Percentiles rank a stretch among this genome's conserved stretches.
These are phyloP conservation scores for Russula lepida DNA, from an alignment of 768 basidiomycete species.

Conservation along the genomic window DNA sequence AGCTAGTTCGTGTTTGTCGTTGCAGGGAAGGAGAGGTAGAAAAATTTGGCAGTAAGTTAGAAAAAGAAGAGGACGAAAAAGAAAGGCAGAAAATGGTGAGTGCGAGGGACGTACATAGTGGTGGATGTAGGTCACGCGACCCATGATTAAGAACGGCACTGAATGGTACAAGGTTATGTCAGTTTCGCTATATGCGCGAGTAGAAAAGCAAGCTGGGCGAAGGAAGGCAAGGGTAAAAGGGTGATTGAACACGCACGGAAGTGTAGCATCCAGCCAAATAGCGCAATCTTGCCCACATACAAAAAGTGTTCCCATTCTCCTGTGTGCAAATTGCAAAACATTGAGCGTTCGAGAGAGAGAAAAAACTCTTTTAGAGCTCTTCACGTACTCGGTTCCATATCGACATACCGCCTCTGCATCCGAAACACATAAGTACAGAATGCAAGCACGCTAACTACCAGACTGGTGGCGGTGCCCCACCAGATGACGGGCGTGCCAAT, in stretches of 20 bases:
- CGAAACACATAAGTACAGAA: conserved; percentile 69
- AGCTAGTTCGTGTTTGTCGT: conserved; percentile 50
- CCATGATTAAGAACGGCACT: conserved; percentile 99
- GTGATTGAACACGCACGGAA: conserved; percentile 49
- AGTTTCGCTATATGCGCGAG: background rate
- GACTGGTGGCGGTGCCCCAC: conserved; percentile 71
- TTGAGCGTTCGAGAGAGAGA: conserved; percentile 2
- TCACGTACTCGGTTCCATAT: conserved; percentile 78
- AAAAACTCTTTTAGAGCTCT: background rate
- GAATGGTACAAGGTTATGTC: background rate
- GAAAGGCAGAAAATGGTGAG: background rate
- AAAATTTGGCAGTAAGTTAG: background rate
- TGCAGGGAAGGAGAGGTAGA: background rate
- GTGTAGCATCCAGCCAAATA: conserved; percentile 89
- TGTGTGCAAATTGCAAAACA: conserved; percentile 22
- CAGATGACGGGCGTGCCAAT: conserved; percentile 88
- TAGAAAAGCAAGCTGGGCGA: background rate
- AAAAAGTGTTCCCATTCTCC: conserved; percentile 94
- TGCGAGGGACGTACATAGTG: conserved; percentile 65
- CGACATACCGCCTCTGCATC: conserved; percentile 79
- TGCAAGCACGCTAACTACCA: conserved; percentile 45
- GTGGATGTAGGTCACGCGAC: conserved; percentile 91
- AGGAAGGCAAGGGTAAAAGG: background rate
- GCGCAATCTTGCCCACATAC: conserved; percentile 86
- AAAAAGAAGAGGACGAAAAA: background rate